phyloP scores from a whole-genome alignment of 495 filamentous ascomycete genomes.

The Trichoderma reesei region DNA sequence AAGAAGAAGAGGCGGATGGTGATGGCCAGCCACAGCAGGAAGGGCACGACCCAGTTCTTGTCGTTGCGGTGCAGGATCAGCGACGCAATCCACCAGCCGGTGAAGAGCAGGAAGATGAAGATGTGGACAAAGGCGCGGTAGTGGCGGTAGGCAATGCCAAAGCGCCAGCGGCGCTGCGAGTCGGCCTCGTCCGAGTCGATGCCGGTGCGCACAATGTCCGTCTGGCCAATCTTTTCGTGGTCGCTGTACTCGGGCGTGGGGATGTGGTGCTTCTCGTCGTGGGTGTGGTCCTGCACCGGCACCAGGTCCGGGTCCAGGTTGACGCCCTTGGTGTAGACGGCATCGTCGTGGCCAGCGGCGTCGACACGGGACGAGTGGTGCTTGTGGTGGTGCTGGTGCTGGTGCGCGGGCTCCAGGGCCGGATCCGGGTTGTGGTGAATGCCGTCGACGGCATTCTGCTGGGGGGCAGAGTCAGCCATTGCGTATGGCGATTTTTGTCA shows the following conservation, averaged over 20 bases:
- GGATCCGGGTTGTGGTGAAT: slow-evolving; percentile 9
- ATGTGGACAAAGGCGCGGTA: background rate
- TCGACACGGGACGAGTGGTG: slow-evolving; percentile 11
- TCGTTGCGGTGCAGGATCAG: slow-evolving; percentile 63
- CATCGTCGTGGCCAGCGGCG: slow-evolving; percentile 17
- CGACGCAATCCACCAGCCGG: slow-evolving; percentile 77
- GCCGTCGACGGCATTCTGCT: background rate
- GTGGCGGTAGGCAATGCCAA: slow-evolving; percentile 4
- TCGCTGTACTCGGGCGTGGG: slow-evolving; percentile 11
- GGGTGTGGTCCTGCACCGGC: slow-evolving; percentile 9
- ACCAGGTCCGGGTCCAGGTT: background rate
- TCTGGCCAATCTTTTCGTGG: slow-evolving; percentile 9
- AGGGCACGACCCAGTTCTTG: slow-evolving; percentile 75
- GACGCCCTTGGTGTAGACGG: slow-evolving; percentile 13
- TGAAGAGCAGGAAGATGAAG: slow-evolving; percentile 12
- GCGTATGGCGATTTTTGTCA: background rate
- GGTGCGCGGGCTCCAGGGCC: slow-evolving; percentile 8
- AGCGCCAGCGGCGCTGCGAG: background rate
- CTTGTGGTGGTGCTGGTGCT: slow-evolving; percentile 12
- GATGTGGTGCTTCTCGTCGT: slow-evolving; percentile 6
- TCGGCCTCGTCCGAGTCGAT: background rate
- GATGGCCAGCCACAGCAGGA: slow-evolving; percentile 70
- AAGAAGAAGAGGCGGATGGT: slow-evolving; percentile 63
- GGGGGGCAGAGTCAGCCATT: slow-evolving; percentile 2
- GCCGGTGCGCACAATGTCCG: slow-evolving; percentile 1